Evolutionary conservation across 2,329 filamentous ascomycete species (phyloP).

Genomic region (Exophiala spinifera): DNA sequence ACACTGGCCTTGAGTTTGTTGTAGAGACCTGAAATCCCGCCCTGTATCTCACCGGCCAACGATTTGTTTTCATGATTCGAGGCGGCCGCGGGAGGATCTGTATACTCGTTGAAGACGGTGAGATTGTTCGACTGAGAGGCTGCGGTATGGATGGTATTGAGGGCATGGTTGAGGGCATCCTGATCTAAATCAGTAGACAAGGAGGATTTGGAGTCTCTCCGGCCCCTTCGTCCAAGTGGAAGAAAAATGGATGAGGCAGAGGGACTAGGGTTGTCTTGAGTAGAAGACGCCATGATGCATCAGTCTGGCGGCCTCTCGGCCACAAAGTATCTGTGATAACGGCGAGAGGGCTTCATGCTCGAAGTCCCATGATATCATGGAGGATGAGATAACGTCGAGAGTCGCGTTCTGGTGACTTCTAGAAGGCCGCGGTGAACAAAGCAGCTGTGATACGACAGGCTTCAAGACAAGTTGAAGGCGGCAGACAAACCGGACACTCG

Average conservation of each 20-base stretch:
- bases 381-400: too few relatives aligned
- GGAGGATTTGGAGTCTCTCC: slow-evolving; percentile 51
- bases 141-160: slow-evolving; percentile 83
- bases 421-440: too few relatives aligned
- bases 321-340: slow-evolving; percentile 8
- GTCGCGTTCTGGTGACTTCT: too few relatives aligned
- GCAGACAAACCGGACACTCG: too few relatives aligned
- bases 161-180: slow-evolving; percentile 70
- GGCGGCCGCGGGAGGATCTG: slow-evolving; percentile 59
- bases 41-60: slow-evolving; percentile 71
- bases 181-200: slow-evolving; percentile 59
- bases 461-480: too few relatives aligned
- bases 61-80: slow-evolving; percentile 65
- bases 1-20: slow-evolving; percentile 79
- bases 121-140: slow-evolving; percentile 81
- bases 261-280: slow-evolving; percentile 39
- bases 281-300: slow-evolving; percentile 6
- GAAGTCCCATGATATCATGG: not conserved
- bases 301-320: slow-evolving; percentile 19
- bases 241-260: slow-evolving; percentile 45
- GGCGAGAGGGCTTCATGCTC: slow-evolving; percentile 17
- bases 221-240: slow-evolving; percentile 39
- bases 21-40: slow-evolving; percentile 85
- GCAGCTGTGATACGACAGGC: too few relatives aligned
- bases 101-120: slow-evolving; percentile 93